Conservation (phyloP, 345 rosid genomes). For the Physaria fendleri region DNA sequence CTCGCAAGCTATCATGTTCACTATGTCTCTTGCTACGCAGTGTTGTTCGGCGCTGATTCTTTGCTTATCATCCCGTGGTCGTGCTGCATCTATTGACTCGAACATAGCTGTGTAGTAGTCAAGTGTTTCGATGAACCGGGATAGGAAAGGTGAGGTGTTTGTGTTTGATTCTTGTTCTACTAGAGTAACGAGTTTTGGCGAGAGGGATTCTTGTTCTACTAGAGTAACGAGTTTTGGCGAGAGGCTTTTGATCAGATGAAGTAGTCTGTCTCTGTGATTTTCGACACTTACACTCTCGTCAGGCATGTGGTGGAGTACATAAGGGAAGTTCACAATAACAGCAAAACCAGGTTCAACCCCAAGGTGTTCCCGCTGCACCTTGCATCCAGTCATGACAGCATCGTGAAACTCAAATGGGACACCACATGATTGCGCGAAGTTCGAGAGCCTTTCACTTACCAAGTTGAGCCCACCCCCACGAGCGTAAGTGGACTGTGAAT, state of each 20-base stretch:
- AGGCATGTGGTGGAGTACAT: constrained; percentile 89
- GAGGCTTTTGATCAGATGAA: constrained; percentile 78
- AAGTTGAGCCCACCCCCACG: constrained; percentile 86
- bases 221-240: constrained; percentile 68
- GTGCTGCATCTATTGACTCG: constrained; percentile 60
- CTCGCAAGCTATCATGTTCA: constrained; percentile 85
- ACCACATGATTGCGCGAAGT: constrained; percentile 43
- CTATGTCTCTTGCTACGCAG: constrained; percentile 82
- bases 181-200: constrained; percentile 67
- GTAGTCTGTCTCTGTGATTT: constrained; percentile 75
- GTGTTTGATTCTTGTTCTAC: constrained; percentile 82
- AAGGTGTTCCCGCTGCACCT: constrained; percentile 55
- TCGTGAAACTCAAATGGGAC: constrained; percentile 80
- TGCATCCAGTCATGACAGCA: constrained; percentile 63
- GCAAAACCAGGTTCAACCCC: constrained; percentile 63
- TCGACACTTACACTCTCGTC: constrained; percentile 81
- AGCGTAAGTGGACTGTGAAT: constrained; percentile 83
- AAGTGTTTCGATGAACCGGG: constrained; percentile 55
- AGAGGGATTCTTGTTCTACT: constrained; percentile 79
- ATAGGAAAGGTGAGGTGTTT: constrained; percentile 63
- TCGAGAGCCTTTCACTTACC: constrained; percentile 51
- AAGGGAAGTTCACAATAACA: constrained; percentile 82
- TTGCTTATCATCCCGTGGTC: constrained; percentile 52
- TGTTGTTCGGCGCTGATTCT: constrained; percentile 78
- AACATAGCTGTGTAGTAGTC: constrained; percentile 79